Evolutionary conservation across 2,329 filamentous ascomycete species (phyloP), one percentile per base, ranked within the genome.

Genomic region (Clonostachys rhizophaga): DNA sequence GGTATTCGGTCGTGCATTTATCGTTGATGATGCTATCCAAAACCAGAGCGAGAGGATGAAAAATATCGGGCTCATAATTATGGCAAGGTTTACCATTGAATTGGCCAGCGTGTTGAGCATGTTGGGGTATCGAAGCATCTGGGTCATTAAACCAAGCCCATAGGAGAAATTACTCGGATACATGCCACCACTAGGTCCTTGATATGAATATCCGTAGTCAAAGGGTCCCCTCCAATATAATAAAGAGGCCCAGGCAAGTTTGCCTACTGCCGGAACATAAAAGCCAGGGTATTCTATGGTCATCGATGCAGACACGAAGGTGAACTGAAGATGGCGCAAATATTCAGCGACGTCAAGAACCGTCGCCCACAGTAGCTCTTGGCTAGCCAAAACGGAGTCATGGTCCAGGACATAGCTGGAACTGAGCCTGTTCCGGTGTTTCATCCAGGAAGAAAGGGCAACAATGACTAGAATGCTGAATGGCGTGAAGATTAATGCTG

Each of bases 151-250:
- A 17, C 45, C 20, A 35, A 42, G 20, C 20, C 47, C 47, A 45
- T 43, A 42, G 17, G 47, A 41, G 36, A 16, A 17, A 42, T 48
- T 48, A 40, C 47, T 45, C 42, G 45, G 42, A 24, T 48, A 48
- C n/a, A 48, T 44, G 16, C 47, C 47, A 10, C 40, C 42, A 5
- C 42, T 43, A 5, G 40, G 30, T 3, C 47, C 43, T 5, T 30
- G 36, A 36, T 33, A 45, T 34, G 47, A 40, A 14, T 14, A 34
- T 36, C 43, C 47, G 12, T 41, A 13, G 34, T 48, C 42, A 33
- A 45, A 45, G 4, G 47, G 47, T 8, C 47, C 47, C 39, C 47
- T 45, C 47, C 47, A 48, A 16, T 45, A 48, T 43, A 48, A 34
- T 18, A 48, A 35, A 30, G 42, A 48, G 11, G 47, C 34, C 47